A percentile compares a stretch with the other conserved stretches of the same genome.
Conservation (phyloP, 176 grass and related monocot genomes). For the Microstegium vimineum region DNA sequence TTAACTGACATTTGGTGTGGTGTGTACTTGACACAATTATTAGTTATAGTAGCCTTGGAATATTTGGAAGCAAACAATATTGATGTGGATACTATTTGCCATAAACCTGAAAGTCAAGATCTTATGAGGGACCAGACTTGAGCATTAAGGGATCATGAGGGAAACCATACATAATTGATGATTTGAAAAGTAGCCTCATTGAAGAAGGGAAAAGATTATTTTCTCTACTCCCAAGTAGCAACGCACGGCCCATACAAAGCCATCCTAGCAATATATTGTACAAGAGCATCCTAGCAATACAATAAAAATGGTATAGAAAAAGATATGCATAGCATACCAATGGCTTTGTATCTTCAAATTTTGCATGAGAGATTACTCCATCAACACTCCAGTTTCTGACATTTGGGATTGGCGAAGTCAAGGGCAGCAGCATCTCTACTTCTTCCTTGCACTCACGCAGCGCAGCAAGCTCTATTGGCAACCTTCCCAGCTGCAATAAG, state of each 20-base stretch:
- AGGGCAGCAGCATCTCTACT: constrained; percentile 44
- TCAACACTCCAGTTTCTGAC: constrained; percentile 35
- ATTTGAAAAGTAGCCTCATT: neutral
- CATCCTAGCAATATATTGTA: neutral
- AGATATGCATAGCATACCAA: constrained; percentile 11
- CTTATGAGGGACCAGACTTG: neutral
- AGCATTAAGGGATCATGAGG: neutral
- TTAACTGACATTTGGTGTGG: neutral
- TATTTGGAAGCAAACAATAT: neutral
- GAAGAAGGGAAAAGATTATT: neutral
- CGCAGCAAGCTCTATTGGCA: constrained; percentile 37
- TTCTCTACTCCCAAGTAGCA: neutral
- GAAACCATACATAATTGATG: neutral
- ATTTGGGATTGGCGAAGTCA: constrained; percentile 33
- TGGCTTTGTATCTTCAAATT: constrained; percentile 20
- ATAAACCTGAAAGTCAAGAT: neutral
- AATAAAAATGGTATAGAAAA: neutral
- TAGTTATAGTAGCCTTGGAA: neutral
- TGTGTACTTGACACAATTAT: neutral
- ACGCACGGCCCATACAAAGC: neutral
- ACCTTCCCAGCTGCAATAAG: constrained; percentile 13
- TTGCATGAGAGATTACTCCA: constrained; percentile 40
- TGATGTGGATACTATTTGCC: neutral
- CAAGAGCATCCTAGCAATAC: neutral
- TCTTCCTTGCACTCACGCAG: constrained; percentile 19